Conservation (phyloP, 306 rosid genomes). For the Prunus campanulata region DNA sequence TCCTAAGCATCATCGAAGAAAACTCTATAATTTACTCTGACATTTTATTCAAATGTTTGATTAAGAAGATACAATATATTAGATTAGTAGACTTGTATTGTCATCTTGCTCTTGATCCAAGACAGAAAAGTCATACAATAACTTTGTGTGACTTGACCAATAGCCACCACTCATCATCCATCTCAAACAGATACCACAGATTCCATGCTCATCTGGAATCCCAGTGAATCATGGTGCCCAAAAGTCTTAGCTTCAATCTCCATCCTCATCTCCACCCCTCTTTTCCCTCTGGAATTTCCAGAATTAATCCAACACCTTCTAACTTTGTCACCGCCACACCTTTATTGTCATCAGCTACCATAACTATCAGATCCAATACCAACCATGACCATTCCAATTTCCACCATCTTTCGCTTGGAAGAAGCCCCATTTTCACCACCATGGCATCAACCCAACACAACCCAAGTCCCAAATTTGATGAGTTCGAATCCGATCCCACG, state of each 20-base stretch:
- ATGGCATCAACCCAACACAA: constrained; percentile 23
- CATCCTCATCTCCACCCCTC: constrained; percentile 30
- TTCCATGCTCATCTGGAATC: constrained; percentile 9
- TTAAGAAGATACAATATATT: not conserved
- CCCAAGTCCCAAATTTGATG: constrained; percentile 1
- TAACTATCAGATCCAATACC: constrained; percentile 2
- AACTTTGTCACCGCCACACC: constrained; percentile 7
- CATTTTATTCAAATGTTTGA: not conserved
- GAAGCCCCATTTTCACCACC: constrained; percentile 18
- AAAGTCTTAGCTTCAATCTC: constrained; percentile 29
- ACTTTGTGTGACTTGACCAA: not conserved
- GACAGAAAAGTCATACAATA: not conserved
- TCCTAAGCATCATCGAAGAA: not conserved
- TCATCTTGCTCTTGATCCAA: constrained; percentile 1
- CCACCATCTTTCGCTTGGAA: constrained; percentile 17
- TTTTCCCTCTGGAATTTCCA: constrained; percentile 12
- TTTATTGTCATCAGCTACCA: not conserved
- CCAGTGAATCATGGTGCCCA: constrained; percentile 36
- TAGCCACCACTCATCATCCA: constrained; percentile 27
- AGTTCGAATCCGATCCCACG: constrained; percentile 39
- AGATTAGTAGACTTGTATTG: not conserved
- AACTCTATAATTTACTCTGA: not conserved
- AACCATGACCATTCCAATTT: not conserved
- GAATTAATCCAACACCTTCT: constrained; percentile 15
- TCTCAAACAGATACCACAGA: constrained; percentile 16